Base-by-base conservation (phyloP, 2,329 filamentous ascomycete species). In the Phaeosphaeria sp. region DNA sequence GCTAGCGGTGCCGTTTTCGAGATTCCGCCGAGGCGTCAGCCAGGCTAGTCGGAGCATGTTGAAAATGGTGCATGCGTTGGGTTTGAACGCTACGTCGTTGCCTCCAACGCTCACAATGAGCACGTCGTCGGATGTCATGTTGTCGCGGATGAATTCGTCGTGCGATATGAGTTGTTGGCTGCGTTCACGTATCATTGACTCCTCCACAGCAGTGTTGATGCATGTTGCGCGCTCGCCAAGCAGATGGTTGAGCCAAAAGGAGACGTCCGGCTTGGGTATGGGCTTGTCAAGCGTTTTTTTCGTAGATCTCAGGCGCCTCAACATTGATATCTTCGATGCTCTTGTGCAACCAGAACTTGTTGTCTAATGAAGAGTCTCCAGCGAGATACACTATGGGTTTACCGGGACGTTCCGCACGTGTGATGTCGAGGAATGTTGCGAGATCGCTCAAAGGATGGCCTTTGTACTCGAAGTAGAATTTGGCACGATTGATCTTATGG, bases 331-430 rank as follows among this genome's bases (percentile, higher is more conserved):
- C 47, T 0, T 68, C 54, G 1, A 52, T 55, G 9, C 59, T 58
- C 6, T 55, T 58, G 15, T 66, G 54, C 0, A 77, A 66, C 75
- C 75, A 78, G 59, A 63, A 68, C 52, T 77, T 78, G 58, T 78
- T 77, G 57, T 78, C 76, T 3, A 77, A 68, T 18, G 75, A 77
- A 6, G 76, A 78, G 53, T 78, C 75, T 50, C 75, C 75, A 5
- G 73, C 76, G 6, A 78, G 64, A 46, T 71, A 78, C n/a, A 77
- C 55, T 39, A 76, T 71, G 17, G 74, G 74, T 27, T 70, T 72
- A 15, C 63, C 52, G 0, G 70, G 72, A 7, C 71, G 65, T 21
- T 66, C 52, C 1, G 54, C 30, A 1, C 60, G 57, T 1, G 67
- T 67, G 4, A 68, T 68, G 9, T 62, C 23, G 43, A 58, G 70